Evolutionary conservation across 768 basidiomycete species (phyloP).

Genomic region (Xerocomellus chrysenteron): DNA sequence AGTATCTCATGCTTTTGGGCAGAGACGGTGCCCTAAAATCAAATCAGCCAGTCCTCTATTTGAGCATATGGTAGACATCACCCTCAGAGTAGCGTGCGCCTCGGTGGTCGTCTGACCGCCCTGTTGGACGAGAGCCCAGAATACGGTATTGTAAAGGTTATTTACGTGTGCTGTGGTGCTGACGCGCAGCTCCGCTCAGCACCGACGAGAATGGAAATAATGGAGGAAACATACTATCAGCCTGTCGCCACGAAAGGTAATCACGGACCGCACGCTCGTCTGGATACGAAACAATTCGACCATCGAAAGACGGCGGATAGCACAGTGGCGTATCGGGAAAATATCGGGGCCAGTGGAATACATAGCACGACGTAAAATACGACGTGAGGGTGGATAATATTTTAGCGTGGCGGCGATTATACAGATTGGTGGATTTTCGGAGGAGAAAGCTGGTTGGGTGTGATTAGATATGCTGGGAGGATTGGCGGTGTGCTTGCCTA

Average conservation of each 20-base stretch:
- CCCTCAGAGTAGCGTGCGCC: slow-evolving; percentile 79
- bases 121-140: slow-evolving; percentile 90
- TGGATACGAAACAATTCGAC: slow-evolving; percentile 83
- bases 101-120: slow-evolving; percentile 76
- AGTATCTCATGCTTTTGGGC: slow-evolving; percentile 91
- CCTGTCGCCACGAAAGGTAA: slow-evolving; percentile 96
- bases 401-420: slow-evolving; percentile 85
- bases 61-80: slow-evolving; percentile 31
- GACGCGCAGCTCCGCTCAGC: slow-evolving; percentile 17
- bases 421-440: slow-evolving; percentile 68
- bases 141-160: slow-evolving; percentile 93
- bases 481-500: slow-evolving; percentile 51
- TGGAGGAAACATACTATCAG: slow-evolving; percentile 68
- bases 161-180: slow-evolving; percentile 84
- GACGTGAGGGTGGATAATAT: slow-evolving; percentile 82
- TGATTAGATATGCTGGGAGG: neutral
- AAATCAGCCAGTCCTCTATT: slow-evolving; percentile 7
- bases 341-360: slow-evolving; percentile 80
- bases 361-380: slow-evolving; percentile 87
- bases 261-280: slow-evolving; percentile 69
- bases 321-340: slow-evolving; percentile 70
- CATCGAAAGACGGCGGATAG: slow-evolving; percentile 93
- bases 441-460: slow-evolving; percentile 72
- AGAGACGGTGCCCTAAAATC: slow-evolving; percentile 77
- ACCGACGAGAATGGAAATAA: neutral